Base-by-base conservation (phyloP, 345 rosid genomes). In the Psidium friedrichsthalianum region DNA sequence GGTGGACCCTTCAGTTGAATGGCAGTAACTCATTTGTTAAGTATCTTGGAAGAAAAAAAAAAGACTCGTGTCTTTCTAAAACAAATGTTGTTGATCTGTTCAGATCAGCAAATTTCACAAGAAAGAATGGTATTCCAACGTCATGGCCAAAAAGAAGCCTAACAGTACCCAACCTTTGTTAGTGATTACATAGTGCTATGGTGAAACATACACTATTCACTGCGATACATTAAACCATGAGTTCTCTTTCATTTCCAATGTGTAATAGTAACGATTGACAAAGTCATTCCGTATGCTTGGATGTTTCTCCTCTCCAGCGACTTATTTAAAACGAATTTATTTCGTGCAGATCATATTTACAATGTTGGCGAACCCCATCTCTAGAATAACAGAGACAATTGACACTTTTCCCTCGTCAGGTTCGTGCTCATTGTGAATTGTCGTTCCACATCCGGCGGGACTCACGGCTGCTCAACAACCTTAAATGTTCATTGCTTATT, bases 351-450 rank as follows among this genome's bases (percentile, higher is more conserved):
- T 97, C 86, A 94, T 97, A 87, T 97, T 97, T 91, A 97, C 99
- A 80, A 97, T 90, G 98, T 97, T 80, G 99, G 99, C 87, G 96
- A 97, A 86, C 99, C 99, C 89, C 99, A 97, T 90, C 99, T 86
- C 91, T 96, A 57, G 98, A n/a, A n/a, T n/a, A 98, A 85, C 99
- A 97, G 94, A 97, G 93, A 93, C 99, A 98, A 5, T 82, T 97
- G 87, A 95, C 94, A n/a, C n/a, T n/a, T 64, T 97, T 97, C 85
- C 96, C 99, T 89, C 98, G 98, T 42, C 99, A 97, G 96, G 99
- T 95, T 53, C 1, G 42, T 56, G 44, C 52, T 57, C 8, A 54
- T 52, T 29, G 53, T 82, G 5, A n/a, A 51, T 27, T 51, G 22
- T 88, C 57, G 53, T 42, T 74, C 25, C 29, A 84, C 49, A 29